Evolutionary conservation across 306 rosid genomes (phyloP).

Genomic region (Alnus rubra): DNA sequence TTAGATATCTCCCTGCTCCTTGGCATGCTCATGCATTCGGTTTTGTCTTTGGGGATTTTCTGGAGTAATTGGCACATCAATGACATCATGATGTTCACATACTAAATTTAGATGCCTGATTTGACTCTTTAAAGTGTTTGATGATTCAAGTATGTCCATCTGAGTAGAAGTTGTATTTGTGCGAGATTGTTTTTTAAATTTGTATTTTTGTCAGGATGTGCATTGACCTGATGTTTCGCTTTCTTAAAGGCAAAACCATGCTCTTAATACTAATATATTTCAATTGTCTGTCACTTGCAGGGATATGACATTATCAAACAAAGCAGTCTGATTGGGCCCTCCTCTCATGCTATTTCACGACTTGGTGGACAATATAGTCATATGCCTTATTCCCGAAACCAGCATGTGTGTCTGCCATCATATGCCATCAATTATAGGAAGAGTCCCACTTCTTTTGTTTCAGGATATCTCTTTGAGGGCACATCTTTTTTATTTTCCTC

Average conservation of each 20-base stretch:
- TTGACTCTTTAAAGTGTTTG: background rate
- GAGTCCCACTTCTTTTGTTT: slow-evolving; percentile 33
- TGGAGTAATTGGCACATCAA: background rate
- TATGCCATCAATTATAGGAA: slow-evolving; percentile 31
- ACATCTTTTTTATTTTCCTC: slow-evolving; percentile 27
- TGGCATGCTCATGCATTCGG: background rate
- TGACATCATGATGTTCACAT: slow-evolving; percentile 5
- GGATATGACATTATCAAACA: slow-evolving; percentile 41
- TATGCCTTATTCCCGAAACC: slow-evolving; percentile 37
- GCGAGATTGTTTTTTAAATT: no score
- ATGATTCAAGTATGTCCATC: background rate
- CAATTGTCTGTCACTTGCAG: slow-evolving; percentile 38
- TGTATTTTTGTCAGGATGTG: background rate
- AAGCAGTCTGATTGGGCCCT: slow-evolving; percentile 31
- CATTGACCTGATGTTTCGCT: background rate
- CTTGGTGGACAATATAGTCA: slow-evolving; percentile 40
- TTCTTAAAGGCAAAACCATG: background rate
- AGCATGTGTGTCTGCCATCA: slow-evolving; percentile 37
- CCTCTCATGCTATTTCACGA: slow-evolving; percentile 34
- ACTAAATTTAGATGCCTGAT: background rate
- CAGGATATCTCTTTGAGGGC: slow-evolving; percentile 38
- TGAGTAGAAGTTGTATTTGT: background rate
- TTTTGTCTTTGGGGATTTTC: background rate
- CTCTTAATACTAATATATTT: slow-evolving; percentile 10
- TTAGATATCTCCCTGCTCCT: background rate